Conservation (phyloP, 208 protist species). For the Perkinsela sp. region DNA sequence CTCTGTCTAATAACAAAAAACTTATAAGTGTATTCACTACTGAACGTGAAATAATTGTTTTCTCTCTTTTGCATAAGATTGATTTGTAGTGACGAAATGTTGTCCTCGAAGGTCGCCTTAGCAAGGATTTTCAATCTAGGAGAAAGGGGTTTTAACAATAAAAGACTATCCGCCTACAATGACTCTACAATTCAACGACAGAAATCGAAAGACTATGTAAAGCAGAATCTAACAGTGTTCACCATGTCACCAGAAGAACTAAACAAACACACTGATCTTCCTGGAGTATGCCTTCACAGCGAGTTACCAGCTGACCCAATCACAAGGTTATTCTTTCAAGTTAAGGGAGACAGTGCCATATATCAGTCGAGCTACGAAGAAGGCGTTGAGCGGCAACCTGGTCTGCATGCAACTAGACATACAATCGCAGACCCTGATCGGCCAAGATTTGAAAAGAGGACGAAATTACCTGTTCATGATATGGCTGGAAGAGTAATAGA, state of each 20-base stretch:
- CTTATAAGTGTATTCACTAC: too few species aligned
- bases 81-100: too few species aligned
- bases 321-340: conserved; percentile 65
- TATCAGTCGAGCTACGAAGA: conserved; percentile 57
- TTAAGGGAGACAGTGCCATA: conserved; percentile 56
- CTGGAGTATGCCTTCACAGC: conserved; percentile 34
- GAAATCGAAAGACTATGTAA: neutral
- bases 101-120: too few species aligned
- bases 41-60: too few species aligned
- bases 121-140: neutral
- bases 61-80: too few species aligned
- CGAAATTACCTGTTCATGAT: conserved; percentile 37
- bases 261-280: conserved; percentile 11
- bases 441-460: conserved; percentile 42
- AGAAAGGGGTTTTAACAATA: neutral
- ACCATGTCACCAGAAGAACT: neutral
- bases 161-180: neutral
- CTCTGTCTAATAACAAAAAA: too few species aligned
- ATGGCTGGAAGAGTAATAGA: conserved; percentile 60
- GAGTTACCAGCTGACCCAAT: conserved; percentile 59
- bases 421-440: conserved; percentile 27
- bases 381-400: conserved; percentile 10
- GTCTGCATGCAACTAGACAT: neutral
- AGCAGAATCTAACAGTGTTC: neutral
- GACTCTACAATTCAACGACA: neutral